Base-by-base conservation (phyloP, 306 rosid species). In the Dryas drummondii region DNA sequence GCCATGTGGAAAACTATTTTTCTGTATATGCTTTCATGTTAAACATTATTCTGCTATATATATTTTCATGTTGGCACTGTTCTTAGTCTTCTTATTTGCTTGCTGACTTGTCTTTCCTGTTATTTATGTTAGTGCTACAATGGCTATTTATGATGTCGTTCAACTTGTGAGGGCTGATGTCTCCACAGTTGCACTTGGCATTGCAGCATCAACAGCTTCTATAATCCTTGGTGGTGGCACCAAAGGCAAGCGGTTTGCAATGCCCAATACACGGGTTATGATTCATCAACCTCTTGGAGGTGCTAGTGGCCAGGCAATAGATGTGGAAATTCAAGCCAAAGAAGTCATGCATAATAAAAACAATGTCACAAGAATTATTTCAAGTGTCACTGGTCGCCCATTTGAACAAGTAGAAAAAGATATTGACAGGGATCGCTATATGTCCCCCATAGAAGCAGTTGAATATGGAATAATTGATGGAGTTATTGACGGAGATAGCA, bases 131-230 rank as follows among this genome's bases (percentile, higher is more conserved):
- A 92, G 99, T 69, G 93, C 97, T 66, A 90, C 99, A 54, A 84
- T 94, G 99, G 99, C 96, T 48, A 94, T 94, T 83, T 92, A 78
- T 46, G 99, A 94, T 3, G 96, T 88, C 0, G 84, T 94, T 73
- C 90, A 89, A 87, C 97, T 94, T n/a, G 97, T 94, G 87, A 90
- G 99, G 88, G 97, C 97, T 7, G 97, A 92, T 79, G 93, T 94
- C 76, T 92, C 97, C 68, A 94, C 99, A 7, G 79, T 94, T 65
- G 99, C 97, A 26, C 89, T 94, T 2, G 99, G 99, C 74, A 85
- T 94, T 54, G 76, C 97, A 37, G 99, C 97, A 50, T 94, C 99
- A 73, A 92, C 99, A 9, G 96, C 99, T 62, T 84, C 99, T 70
- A 81, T 94, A 61, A 87, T 94, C 86, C 97, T 94, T 6, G 99